Evolutionary conservation across 768 basidiomycete genomes (phyloP).

Genomic region (Mycena belliarum): DNA sequence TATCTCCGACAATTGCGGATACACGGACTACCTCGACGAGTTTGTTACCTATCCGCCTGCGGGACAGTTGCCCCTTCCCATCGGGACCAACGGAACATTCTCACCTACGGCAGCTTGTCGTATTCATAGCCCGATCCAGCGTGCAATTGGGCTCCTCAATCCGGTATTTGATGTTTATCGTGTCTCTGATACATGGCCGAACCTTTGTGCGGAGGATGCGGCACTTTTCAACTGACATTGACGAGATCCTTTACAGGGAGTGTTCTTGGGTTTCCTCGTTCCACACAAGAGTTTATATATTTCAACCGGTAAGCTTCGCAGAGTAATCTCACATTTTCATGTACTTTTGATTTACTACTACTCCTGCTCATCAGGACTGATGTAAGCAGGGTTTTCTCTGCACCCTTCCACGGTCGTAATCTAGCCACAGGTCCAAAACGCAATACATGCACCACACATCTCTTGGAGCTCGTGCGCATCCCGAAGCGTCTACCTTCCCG

Average conservation of each 20-base stretch:
- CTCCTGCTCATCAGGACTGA: slow-evolving; percentile 32
- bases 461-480: slow-evolving; percentile 58
- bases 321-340: too few species aligned
- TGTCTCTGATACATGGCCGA: slow-evolving; percentile 55
- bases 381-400: slow-evolving; percentile 25
- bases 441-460: slow-evolving; percentile 67
- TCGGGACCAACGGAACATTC: slow-evolving; percentile 44
- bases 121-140: slow-evolving; percentile 50
- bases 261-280: slow-evolving; percentile 70
- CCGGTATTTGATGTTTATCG: slow-evolving; percentile 35
- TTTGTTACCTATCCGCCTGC: slow-evolving; percentile 66
- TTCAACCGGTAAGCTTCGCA: slow-evolving; percentile 49
- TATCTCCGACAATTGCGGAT: slow-evolving; percentile 56
- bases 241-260: slow-evolving; percentile 39
- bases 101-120: slow-evolving; percentile 41
- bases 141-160: slow-evolving; percentile 50
- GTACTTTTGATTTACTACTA: background rate
- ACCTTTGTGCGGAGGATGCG: slow-evolving; percentile 41
- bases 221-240: too few species aligned
- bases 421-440: slow-evolving; percentile 39
- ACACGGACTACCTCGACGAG: slow-evolving; percentile 59
- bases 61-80: slow-evolving; percentile 62
- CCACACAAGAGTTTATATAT: slow-evolving; percentile 56
- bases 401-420: background rate
- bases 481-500: slow-evolving; percentile 50